Evolutionary conservation across 371 early-diverging fungal species (phyloP), one percentile per base, ranked within the genome.

Genomic region (Paraphysoderma sedebokerense): DNA sequence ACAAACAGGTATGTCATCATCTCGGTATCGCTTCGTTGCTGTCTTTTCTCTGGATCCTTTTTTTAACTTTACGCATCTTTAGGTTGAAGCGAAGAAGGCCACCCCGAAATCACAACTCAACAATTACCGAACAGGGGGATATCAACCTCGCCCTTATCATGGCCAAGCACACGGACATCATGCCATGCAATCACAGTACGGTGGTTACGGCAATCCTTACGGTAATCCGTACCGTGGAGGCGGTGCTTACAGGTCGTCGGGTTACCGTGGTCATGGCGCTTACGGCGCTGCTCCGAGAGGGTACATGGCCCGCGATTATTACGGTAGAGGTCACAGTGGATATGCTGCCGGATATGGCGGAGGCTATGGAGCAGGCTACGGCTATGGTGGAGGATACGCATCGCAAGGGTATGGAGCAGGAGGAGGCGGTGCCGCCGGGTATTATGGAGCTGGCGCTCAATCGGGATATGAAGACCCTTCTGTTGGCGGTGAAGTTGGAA

Each of bases 21-120:
- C 5, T 19, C 11, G 12, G 26, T 15, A 47, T 6, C 20, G 15
- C 27, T 22, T 8, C 5, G n/a, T 31, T 35, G 41, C 24, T 33
- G 11, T 46, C 20, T 32, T 29, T 31, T 23, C 2, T 33, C 23
- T 17, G 20, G 26, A 17, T 55, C 17, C 24, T 9, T 13, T 5
- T 12, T 22, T 3, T 49, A 2, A 46, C 15, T 28, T 17, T 7
- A 23, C 26, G 11, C 35, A 23, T 19, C 24, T 35, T 36, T 51
- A 77, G 77, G 59, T 80, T 56, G 77, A 82, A 55, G 72, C 77
- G 29, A 65, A 79, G 58, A 56, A 71, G 50, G 81, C 74, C 34
- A 65, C 74, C 70, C 85, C 79, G 40, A 75, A 65, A n/a, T n/a
- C n/a, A n/a, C n/a, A n/a, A n/a, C n/a, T n/a, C n/a, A n/a, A n/a